These are phyloP conservation scores for Nannochloris sp. DNA, from an alignment of 139 green algal genomes.

Conservation along the genomic window DNA sequence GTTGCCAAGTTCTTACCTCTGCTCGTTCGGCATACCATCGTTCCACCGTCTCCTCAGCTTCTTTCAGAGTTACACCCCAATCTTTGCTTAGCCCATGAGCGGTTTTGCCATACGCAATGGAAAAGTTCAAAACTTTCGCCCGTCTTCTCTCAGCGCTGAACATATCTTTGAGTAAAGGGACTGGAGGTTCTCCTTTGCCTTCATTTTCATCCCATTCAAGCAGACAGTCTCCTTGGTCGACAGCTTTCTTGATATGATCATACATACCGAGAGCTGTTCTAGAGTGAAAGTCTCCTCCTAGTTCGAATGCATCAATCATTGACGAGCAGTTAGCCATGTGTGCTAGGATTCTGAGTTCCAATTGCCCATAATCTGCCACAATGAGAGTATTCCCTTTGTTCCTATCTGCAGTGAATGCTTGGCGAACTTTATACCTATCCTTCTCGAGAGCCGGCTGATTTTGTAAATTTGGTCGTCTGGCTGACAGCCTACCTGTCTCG, in stretches of 20 bases:
- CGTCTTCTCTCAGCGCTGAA: slow-evolving; percentile 65
- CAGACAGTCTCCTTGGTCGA: slow-evolving; percentile 51
- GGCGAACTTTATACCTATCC: slow-evolving; percentile 86
- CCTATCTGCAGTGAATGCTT: slow-evolving; percentile 75
- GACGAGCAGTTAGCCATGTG: slow-evolving; percentile 82
- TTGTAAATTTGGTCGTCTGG: slow-evolving; percentile 89
- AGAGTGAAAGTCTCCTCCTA: slow-evolving; percentile 94
- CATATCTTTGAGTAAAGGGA: slow-evolving; percentile 85
- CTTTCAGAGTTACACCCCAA: slow-evolving; percentile 66
- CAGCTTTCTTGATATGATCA: slow-evolving; percentile 80
- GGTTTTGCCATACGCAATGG: slow-evolving; percentile 98
- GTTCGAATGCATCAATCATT: slow-evolving; percentile 84
- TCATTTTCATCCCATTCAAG: slow-evolving; percentile 59
- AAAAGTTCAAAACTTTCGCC: slow-evolving; percentile 98
- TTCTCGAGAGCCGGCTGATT: slow-evolving; percentile 99
- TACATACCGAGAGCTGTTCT: slow-evolving; percentile 95
- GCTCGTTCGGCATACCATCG: slow-evolving; percentile 69
- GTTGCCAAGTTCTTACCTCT: slow-evolving; percentile 77
- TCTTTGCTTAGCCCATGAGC: slow-evolving; percentile 87
- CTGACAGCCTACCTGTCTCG: slow-evolving; percentile 88
- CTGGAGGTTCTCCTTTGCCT: slow-evolving; percentile 20
- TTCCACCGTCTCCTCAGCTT: slow-evolving; percentile 83
- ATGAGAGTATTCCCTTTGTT: slow-evolving; percentile 69
- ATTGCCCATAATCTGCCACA: slow-evolving; percentile 96
- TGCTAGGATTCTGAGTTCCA: slow-evolving; percentile 94